These are phyloP conservation scores for Wickerhamomyces sp. DNA, from an alignment of 1,139 yeast species.

Conservation along the genomic window DNA sequence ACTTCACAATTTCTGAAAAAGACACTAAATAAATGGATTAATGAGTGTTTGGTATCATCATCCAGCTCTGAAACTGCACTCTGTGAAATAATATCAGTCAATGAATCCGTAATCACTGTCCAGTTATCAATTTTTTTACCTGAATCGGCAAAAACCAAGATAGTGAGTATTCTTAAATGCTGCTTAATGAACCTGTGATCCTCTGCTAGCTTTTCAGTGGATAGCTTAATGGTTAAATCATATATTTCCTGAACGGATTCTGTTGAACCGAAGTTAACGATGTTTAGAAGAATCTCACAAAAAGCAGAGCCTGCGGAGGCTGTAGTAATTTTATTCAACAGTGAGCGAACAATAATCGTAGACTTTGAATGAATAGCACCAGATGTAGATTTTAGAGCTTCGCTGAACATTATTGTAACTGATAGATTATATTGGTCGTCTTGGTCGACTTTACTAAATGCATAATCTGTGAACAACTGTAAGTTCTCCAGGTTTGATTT, in stretches of 20 bases:
- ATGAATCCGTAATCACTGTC: conserved; percentile 16
- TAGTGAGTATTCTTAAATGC: conserved; percentile 30
- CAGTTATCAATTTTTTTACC: conserved; percentile 53
- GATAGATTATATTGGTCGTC: conserved; percentile 50
- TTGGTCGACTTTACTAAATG: conserved; percentile 43
- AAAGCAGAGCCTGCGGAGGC: conserved; percentile 39
- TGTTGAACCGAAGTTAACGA: conserved; percentile 58
- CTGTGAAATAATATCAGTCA: conserved; percentile 13
- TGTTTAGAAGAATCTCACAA: conserved; percentile 54
- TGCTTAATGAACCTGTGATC: conserved; percentile 9
- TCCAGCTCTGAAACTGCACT: conserved; percentile 10
- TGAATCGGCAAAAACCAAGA: conserved; percentile 60
- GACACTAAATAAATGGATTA: conserved; percentile 37
- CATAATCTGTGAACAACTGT: conserved; percentile 41
- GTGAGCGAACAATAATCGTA: conserved; percentile 39
- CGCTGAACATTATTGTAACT: conserved; percentile 59
- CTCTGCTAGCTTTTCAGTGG: conserved; percentile 20
- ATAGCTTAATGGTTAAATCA: conserved; percentile 30
- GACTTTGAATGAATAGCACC: conserved; percentile 75
- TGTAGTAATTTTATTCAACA: conserved; percentile 36
- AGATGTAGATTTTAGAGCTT: conserved; percentile 69
- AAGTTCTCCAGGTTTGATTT: conserved; percentile 55
- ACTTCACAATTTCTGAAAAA: conserved; percentile 58
- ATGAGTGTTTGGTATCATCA: conserved; percentile 22
- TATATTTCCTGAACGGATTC: conserved; percentile 51